Evolutionary conservation across 2,329 filamentous ascomycete species (phyloP).

Genomic region (Epichloe bromicola): DNA sequence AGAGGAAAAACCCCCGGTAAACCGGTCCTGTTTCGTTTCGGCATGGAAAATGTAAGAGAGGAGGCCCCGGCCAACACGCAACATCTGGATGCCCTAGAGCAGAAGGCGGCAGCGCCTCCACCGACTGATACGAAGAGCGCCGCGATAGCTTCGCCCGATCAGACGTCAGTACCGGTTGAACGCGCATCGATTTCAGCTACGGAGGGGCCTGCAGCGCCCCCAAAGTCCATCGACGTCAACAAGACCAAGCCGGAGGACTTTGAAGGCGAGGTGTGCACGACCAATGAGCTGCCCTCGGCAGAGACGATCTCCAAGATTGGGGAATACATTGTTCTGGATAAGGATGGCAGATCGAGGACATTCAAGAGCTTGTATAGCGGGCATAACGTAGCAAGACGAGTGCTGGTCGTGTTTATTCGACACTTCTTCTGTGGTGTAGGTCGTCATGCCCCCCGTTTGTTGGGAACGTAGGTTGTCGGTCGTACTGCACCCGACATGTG

Average conservation of each 20-base stretch:
- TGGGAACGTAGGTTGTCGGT: background rate
- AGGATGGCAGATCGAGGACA: conserved; percentile 41
- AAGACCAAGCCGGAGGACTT: conserved; percentile 36
- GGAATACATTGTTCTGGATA: conserved; percentile 46
- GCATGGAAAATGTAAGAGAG: background rate
- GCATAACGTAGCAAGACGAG: conserved; percentile 37
- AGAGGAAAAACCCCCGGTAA: too few relatives aligned
- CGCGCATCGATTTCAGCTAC: background rate
- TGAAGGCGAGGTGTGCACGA: conserved; percentile 40
- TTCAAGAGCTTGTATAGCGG: conserved; percentile 53
- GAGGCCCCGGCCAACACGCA: background rate
- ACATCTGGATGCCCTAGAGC: background rate
- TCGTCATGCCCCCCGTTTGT: conserved; percentile 21
- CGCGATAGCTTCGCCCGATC: background rate
- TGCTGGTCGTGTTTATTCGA: conserved; percentile 61
- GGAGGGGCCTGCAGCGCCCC: background rate
- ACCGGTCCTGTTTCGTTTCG: background rate
- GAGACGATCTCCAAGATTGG: conserved; percentile 38
- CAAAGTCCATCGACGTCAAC: conserved; percentile 15
- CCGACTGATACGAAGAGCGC: background rate
- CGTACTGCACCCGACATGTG: too few relatives aligned
- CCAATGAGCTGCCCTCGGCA: conserved; percentile 39
- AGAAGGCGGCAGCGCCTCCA: background rate
- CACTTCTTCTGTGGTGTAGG: conserved; percentile 73
- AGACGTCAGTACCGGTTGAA: background rate